Conservation (phyloP, 192 early-diverging fungal species). For the Coemansia sp. region DNA sequence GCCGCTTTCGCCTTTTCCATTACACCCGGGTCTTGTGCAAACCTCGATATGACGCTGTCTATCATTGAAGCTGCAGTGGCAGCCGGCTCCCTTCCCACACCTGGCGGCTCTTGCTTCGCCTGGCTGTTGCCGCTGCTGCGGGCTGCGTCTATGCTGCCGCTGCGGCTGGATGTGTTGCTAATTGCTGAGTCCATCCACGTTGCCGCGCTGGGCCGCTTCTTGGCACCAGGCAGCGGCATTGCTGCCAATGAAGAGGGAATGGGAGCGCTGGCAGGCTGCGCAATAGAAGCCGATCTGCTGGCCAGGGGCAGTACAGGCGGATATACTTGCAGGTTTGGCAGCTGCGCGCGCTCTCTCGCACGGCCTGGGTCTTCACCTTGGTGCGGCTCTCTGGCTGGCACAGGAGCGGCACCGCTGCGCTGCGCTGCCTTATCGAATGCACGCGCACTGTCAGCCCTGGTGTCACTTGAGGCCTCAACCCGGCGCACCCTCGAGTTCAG, state of each 20-base stretch:
- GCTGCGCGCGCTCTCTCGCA: not conserved
- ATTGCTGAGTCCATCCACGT: not conserved
- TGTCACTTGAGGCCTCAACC: too few relatives aligned
- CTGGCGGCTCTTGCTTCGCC: not conserved
- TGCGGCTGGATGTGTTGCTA: not conserved
- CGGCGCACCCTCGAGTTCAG: not conserved
- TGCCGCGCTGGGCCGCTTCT: not conserved
- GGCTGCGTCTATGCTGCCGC: not conserved
- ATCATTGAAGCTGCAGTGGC: not conserved
- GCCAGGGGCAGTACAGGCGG: not conserved
- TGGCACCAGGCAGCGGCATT: not conserved
- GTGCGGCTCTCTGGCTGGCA: not conserved
- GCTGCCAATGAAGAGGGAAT: not conserved
- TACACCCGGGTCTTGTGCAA: constrained; percentile 21
- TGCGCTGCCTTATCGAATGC: not conserved
- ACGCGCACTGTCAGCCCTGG: not conserved
- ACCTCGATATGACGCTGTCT: constrained; percentile 3
- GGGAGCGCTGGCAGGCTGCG: not conserved
- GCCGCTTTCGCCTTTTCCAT: constrained; percentile 23
- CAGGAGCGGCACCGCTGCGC: not conserved
- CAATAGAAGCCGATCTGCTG: not conserved
- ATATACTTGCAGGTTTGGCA: not conserved
- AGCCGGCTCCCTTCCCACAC: not conserved
- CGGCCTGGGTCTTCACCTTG: not conserved
- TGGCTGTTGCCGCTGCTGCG: not conserved